Percentiles rank a stretch among this genome's conserved stretches.
These are phyloP conservation scores for Isochrysis galbana DNA, from an alignment of 78 protist species.

Conservation along the genomic window DNA sequence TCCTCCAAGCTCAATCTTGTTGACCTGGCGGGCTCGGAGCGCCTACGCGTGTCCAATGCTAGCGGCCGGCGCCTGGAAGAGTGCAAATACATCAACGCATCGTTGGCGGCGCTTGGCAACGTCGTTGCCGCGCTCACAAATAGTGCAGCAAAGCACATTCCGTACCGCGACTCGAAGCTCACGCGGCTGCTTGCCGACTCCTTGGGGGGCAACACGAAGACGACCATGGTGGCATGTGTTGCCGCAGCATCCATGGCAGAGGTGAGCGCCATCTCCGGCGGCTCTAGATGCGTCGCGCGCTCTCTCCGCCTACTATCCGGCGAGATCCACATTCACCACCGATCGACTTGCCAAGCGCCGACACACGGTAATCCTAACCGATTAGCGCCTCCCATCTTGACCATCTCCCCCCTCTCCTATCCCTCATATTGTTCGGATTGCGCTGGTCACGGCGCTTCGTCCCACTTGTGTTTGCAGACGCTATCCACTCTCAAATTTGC, in stretches of 20 bases:
- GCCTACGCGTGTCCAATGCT: conserved; percentile 55
- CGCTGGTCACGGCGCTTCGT: too few relatives aligned
- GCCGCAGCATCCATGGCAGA: background rate
- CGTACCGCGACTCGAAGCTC: conserved; percentile 73
- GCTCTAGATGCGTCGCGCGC: background rate
- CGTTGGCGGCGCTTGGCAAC: conserved; percentile 74
- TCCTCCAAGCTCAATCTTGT: conserved; percentile 82
- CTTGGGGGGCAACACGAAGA: conserved; percentile 50
- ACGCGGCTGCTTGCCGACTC: conserved; percentile 40
- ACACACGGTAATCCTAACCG: too few relatives aligned
- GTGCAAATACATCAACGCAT: conserved; percentile 52
- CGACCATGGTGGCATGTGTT: conserved; percentile 38
- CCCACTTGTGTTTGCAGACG: background rate
- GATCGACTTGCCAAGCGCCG: too few relatives aligned
- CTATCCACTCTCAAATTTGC: conserved; percentile 60
- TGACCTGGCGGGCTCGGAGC: conserved; percentile 84
- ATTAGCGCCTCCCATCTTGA: too few relatives aligned
- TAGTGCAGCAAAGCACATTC: conserved; percentile 50
- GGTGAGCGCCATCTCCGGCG: conserved; percentile 33
- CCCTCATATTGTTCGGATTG: too few relatives aligned
- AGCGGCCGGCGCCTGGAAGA: conserved; percentile 66
- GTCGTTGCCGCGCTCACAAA: conserved; percentile 71
- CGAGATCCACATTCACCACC: background rate
- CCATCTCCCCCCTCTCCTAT: too few relatives aligned
- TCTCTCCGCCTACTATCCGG: background rate